phyloP scores from a whole-genome alignment of 352 stramenopile species.

The Globisporangium cystogenes region DNA sequence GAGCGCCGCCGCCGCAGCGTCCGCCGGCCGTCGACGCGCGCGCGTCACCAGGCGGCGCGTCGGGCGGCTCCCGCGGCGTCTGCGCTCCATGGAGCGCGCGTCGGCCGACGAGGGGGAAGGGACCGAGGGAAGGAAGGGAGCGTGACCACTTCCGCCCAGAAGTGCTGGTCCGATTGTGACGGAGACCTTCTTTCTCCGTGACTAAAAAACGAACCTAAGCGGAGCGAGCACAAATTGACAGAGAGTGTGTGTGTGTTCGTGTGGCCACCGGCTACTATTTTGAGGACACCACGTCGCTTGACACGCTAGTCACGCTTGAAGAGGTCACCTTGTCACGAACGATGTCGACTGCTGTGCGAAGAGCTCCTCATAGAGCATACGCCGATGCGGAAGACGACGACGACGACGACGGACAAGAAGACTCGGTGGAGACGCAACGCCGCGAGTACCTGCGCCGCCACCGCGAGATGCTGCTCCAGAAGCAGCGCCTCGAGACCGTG shows the following conservation, averaged over 20 bases:
- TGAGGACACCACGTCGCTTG: background rate
- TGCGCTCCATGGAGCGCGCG: background rate
- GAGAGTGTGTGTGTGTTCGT: no score
- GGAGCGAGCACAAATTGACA: background rate
- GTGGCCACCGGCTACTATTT: background rate
- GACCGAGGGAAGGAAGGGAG: no score
- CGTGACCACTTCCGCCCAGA: no score
- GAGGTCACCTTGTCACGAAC: no score
- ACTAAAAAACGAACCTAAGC: background rate
- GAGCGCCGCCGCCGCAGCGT: no score
- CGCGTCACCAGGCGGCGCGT: background rate
- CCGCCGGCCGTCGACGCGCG: background rate
- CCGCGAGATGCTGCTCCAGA: conserved; percentile 41
- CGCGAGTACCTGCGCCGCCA: conserved; percentile 38
- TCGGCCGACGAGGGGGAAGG: no score
- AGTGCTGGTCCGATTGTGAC: background rate
- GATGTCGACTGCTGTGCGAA: background rate
- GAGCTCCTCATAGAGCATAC: background rate
- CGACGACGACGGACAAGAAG: conserved; percentile 2
- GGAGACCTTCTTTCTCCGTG: background rate
- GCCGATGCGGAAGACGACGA: background rate
- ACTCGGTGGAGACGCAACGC: conserved; percentile 33
- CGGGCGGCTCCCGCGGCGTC: background rate
- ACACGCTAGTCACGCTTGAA: background rate
- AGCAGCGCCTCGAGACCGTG: conserved; percentile 55